Conservation (phyloP, 140 eudicot species). For the Bidens hawaiensis region DNA sequence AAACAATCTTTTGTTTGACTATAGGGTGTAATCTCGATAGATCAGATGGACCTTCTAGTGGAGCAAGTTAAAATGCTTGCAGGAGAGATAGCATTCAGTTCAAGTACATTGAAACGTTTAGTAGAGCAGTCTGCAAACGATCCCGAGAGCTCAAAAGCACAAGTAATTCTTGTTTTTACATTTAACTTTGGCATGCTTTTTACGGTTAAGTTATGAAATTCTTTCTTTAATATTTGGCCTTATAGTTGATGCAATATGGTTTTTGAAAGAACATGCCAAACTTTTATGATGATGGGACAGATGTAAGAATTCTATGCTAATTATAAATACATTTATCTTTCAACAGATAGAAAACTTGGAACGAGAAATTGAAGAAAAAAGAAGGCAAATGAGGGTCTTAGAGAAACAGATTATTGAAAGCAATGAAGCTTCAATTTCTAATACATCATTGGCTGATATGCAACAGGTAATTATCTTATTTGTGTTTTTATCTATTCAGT, state of each 20-base stretch:
- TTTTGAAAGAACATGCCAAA: neutral
- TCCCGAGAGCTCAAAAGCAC: conserved; percentile 72
- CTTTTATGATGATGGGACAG: neutral
- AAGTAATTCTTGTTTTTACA: conserved; percentile 38
- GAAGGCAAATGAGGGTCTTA: conserved; percentile 75
- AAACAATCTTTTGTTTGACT: conserved; percentile 15
- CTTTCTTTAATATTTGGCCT: neutral
- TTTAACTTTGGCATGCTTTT: neutral
- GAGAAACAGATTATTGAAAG: conserved; percentile 78
- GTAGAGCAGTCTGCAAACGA: conserved; percentile 84
- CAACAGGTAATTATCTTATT: conserved; percentile 94
- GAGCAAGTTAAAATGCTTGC: conserved; percentile 99
- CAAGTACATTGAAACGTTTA: conserved; percentile 87
- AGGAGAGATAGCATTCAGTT: conserved; percentile 92
- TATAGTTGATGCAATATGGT: neutral
- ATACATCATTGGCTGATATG: conserved; percentile 84
- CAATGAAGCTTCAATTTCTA: conserved; percentile 79
- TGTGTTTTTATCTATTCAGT: neutral
- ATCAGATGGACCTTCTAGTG: conserved; percentile 87
- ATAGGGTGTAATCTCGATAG: conserved; percentile 64
- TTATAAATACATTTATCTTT: neutral
- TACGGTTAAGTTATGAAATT: neutral
- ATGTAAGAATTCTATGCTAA: conserved; percentile 5
- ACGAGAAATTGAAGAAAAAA: conserved; percentile 76
- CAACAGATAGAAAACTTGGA: conserved; percentile 77